Conservation (phyloP, 768 basidiomycete species). For the Boletales sp. region DNA sequence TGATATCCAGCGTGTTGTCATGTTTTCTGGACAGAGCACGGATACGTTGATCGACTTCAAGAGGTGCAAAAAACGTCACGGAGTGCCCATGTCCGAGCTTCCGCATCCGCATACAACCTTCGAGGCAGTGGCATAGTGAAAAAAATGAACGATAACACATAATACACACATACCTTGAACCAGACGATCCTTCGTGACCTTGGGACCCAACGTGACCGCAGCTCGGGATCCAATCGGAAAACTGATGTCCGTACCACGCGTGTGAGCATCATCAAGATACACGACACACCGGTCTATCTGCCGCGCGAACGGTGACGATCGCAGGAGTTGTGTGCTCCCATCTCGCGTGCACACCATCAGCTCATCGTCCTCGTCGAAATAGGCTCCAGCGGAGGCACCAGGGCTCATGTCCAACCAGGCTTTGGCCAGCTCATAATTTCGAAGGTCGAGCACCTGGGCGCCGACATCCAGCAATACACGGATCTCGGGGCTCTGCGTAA, state of each 20-base stretch:
- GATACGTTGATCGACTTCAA: conserved; percentile 40
- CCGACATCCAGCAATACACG: conserved; percentile 50
- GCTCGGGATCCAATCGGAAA: conserved; percentile 12
- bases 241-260: conserved; percentile 16
- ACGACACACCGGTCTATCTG: conserved; percentile 5
- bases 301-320: conserved; percentile 25
- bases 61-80: conserved; percentile 45
- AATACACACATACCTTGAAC: conserved; percentile 7
- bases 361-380: conserved; percentile 13
- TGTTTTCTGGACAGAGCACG: conserved; percentile 22
- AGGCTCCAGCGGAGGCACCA: conserved; percentile 19
- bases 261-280: conserved; percentile 16
- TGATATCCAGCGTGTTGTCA: background rate
- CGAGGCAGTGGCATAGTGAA: conserved; percentile 4
- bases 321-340: conserved; percentile 33
- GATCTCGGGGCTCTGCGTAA: conserved; percentile 30
- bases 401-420: conserved; percentile 34
- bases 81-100: conserved; percentile 46
- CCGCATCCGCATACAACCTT: conserved; percentile 56
- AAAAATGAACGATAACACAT: no score
- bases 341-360: conserved; percentile 33
- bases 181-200: conserved; percentile 14
- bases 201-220: conserved; percentile 13
- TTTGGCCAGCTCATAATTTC: conserved; percentile 37
- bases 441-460: conserved; percentile 49